Conservation (phyloP, 208 protist genomes). For the Leishmania lainsoni region DNA sequence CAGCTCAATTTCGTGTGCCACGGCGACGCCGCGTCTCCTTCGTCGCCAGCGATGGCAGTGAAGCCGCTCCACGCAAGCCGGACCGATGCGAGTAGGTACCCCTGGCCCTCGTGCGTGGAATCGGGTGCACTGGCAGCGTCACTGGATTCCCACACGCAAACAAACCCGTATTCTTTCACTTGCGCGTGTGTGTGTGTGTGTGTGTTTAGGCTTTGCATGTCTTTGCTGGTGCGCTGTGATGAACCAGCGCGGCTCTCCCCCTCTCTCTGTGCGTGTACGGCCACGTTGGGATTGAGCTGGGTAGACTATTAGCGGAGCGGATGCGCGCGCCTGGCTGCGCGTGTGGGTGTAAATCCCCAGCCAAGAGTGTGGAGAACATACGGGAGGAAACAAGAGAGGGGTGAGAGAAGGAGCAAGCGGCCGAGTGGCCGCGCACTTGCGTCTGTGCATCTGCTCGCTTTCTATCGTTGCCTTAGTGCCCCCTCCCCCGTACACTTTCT, state of each 20-base stretch:
- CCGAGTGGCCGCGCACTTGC: too few species aligned
- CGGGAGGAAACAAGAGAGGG: too few species aligned
- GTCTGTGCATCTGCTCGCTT: too few species aligned
- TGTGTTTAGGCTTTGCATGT: neutral
- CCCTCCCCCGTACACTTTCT: neutral
- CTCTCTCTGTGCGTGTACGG: neutral
- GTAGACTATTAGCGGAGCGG: too few species aligned
- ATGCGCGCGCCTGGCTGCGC: too few species aligned
- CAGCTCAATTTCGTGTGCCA: constrained; percentile 47
- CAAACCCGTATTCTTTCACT: neutral
- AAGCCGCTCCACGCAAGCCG: neutral
- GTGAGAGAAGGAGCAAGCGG: too few species aligned
- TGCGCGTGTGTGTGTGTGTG: neutral
- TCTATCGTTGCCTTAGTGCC: too few species aligned
- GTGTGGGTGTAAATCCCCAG: too few species aligned
- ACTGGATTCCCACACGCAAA: neutral
- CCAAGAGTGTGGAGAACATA: too few species aligned
- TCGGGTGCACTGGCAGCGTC: neutral
- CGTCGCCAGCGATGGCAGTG: constrained; percentile 23
- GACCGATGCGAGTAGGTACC: neutral
- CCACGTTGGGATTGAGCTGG: neutral
- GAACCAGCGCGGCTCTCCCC: neutral
- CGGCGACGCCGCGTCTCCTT: constrained; percentile 50
- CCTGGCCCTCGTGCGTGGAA: neutral
- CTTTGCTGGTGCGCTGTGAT: neutral